These are phyloP conservation scores for Malassezia globosa DNA, from an alignment of 1,284 basidiomycete species.

Conservation along the genomic window DNA sequence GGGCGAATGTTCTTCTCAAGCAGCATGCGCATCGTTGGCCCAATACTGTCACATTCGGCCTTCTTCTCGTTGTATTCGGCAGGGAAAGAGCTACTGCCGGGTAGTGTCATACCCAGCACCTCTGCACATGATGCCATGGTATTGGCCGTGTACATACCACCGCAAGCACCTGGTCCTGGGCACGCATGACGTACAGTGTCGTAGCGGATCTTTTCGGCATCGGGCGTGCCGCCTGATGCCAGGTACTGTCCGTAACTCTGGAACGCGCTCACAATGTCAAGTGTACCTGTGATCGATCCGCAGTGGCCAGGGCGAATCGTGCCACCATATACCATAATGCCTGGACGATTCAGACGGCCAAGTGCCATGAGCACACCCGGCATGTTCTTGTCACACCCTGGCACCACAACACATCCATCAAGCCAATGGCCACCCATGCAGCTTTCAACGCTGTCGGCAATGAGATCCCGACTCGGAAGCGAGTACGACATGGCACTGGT, in stretches of 20 bases:
- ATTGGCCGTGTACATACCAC: slow-evolving; percentile 48
- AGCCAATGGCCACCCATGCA: slow-evolving; percentile 46
- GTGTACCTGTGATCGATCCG: slow-evolving; percentile 23
- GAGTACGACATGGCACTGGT: slow-evolving; percentile 45
- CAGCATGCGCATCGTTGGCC: slow-evolving; percentile 36
- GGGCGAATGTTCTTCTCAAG: slow-evolving; percentile 45
- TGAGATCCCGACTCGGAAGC: slow-evolving; percentile 41
- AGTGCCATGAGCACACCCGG: slow-evolving; percentile 46
- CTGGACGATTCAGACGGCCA: slow-evolving; percentile 43
- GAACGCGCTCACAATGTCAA: slow-evolving; percentile 46
- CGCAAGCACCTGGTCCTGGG: slow-evolving; percentile 44
- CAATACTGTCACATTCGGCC: slow-evolving; percentile 35
- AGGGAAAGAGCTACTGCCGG: slow-evolving; percentile 40
- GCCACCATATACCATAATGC: slow-evolving; percentile 46
- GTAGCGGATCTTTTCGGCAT: slow-evolving; percentile 41
- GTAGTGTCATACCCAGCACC: slow-evolving; percentile 45
- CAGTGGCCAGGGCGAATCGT: slow-evolving; percentile 44
- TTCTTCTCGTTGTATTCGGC: slow-evolving; percentile 45
- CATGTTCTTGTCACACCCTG: slow-evolving; percentile 48
- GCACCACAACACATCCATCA: slow-evolving; percentile 41
- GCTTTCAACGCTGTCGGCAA: slow-evolving; percentile 44
- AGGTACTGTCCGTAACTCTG: slow-evolving; percentile 45
- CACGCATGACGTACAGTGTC: slow-evolving; percentile 41
- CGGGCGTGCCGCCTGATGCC: slow-evolving; percentile 33
- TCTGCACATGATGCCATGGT: slow-evolving; percentile 46